Evolutionary conservation across 2,329 filamentous ascomycete species (phyloP), one percentile per base, ranked within the genome.

Genomic region (Sporothrix brunneoviolacea): DNA sequence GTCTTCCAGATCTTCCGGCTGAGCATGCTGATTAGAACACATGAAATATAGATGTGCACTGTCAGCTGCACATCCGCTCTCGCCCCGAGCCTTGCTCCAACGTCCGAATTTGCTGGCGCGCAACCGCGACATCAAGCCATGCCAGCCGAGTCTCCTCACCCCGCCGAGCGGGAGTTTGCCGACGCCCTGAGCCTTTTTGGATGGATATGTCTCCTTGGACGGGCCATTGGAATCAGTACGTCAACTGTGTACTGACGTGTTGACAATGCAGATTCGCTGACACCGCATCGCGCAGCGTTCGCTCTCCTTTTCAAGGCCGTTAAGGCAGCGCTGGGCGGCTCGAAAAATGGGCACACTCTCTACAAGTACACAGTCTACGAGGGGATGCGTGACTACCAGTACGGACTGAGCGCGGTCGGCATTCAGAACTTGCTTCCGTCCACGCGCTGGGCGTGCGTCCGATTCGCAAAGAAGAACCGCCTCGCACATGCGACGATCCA

Each of bases 301-400:
- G 4, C 5, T 18, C 48, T 50, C 8, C 22, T 38, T 24, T 24
- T 37, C 22, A 50, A 50, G 24, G 4, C 42, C 8, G 18, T 28
- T 21, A 39, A 18, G 40, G 47, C 48, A 27, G 40, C 28, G 9
- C 7, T 50, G 8, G 48, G 48, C 15, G 40, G 48, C 18, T 18
- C 36, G 19, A 19, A 37, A 12, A 38, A 50, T 19, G 48, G 48
- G 21, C 39, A 44, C 16, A 22, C 24, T 9, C 15, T 50, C 32
- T 42, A 50, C 40, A 30, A 36, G 48, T 50, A 39, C 32, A 18
- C 39, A 3, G 40, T 27, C 32, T 19, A 18, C 24, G 48, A 50
- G 48, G 47, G 48, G 22, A 50, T 50, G 48, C 33, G 40, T 33
- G 48, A 50, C 15, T 50, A 50, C 40, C 48, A 50, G 39, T 38